A percentile compares a stretch with the other conserved stretches of the same genome.
Conservation (phyloP, 2,329 filamentous ascomycete species). For the Clarireedia paspali region DNA sequence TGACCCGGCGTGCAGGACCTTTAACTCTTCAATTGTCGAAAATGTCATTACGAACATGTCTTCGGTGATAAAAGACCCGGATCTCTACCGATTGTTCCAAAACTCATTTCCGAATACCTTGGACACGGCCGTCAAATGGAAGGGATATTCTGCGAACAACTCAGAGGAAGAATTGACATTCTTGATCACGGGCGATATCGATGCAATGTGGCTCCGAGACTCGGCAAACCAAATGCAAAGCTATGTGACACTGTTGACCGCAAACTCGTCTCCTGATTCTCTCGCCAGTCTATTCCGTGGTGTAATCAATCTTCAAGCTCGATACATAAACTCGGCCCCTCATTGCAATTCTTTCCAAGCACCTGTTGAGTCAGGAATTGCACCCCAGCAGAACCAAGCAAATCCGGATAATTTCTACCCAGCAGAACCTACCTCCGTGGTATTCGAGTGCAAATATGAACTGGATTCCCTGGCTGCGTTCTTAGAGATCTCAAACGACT, state of each 20-base stretch:
- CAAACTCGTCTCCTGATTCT: slow-evolving; percentile 45
- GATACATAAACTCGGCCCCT: slow-evolving; percentile 60
- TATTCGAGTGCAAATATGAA: slow-evolving; percentile 96
- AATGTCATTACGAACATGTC: slow-evolving; percentile 65
- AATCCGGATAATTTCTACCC: slow-evolving; percentile 52
- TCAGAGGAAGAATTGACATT: slow-evolving; percentile 56
- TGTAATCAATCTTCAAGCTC: slow-evolving; percentile 62
- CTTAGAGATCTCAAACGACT: slow-evolving; percentile 72
- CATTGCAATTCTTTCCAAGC: slow-evolving; percentile 93
- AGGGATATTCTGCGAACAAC: slow-evolving; percentile 49
- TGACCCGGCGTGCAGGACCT: slow-evolving; percentile 67
- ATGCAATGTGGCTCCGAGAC: slow-evolving; percentile 87
- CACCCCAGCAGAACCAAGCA: slow-evolving; percentile 52
- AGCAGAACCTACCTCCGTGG: slow-evolving; percentile 62
- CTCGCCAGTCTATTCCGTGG: slow-evolving; percentile 62
- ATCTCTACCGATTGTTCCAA: slow-evolving; percentile 62
- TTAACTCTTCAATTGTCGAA: slow-evolving; percentile 70
- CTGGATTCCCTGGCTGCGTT: slow-evolving; percentile 87
- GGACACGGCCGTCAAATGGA: slow-evolving; percentile 66
- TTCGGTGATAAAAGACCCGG: slow-evolving; percentile 63
- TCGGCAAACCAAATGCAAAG: slow-evolving; percentile 70
- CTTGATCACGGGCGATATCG: slow-evolving; percentile 55
- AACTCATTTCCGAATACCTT: slow-evolving; percentile 71
- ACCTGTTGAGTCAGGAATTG: slow-evolving; percentile 63
- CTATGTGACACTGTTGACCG: slow-evolving; percentile 53